phyloP scores from a whole-genome alignment of 2,329 filamentous ascomycete genomes.

The Purpureocillium takamizusanense region DNA sequence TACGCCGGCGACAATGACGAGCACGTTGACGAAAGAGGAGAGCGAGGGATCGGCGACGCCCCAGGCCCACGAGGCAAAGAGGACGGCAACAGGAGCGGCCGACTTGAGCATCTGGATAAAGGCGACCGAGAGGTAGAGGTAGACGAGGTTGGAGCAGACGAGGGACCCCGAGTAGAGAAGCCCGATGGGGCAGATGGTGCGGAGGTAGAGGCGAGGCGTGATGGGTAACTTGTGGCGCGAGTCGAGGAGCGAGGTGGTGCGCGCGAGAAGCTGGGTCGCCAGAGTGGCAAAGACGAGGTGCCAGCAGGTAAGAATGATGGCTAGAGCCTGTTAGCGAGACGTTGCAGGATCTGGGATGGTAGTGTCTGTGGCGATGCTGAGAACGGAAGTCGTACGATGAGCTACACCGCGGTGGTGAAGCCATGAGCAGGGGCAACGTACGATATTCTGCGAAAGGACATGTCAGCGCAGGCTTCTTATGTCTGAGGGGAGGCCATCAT shows the following conservation, averaged over 20 bases:
- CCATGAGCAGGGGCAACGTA: slow-evolving; percentile 6
- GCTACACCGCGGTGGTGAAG: too few relatives aligned
- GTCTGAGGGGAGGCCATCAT: too few relatives aligned
- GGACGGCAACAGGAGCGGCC: slow-evolving; percentile 56
- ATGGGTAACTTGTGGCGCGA: slow-evolving; percentile 53
- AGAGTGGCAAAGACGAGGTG: slow-evolving; percentile 57
- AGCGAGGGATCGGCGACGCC: slow-evolving; percentile 38
- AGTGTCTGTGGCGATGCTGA: too few relatives aligned
- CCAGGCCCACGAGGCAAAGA: slow-evolving; percentile 56
- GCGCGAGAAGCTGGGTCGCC: slow-evolving; percentile 57
- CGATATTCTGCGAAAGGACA: slow-evolving; percentile 10
- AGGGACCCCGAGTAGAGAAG: slow-evolving; percentile 57
- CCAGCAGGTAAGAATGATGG: slow-evolving; percentile 57
- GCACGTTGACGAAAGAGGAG: slow-evolving; percentile 35
- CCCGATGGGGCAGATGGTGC: slow-evolving; percentile 57
- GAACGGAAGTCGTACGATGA: too few relatives aligned
- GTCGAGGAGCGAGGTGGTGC: slow-evolving; percentile 54
- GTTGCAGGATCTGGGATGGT: too few relatives aligned
- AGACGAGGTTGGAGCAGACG: slow-evolving; percentile 58
- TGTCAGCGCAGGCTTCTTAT: slow-evolving; percentile 1
- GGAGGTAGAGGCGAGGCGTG: slow-evolving; percentile 50
- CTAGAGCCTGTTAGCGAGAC: slow-evolving; percentile 14
- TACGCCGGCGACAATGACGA: slow-evolving; percentile 44
- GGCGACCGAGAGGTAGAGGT: slow-evolving; percentile 57
- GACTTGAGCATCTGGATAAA: slow-evolving; percentile 68